Conservation (phyloP, 2,329 filamentous ascomycete genomes). For the Alternaria postmessia region DNA sequence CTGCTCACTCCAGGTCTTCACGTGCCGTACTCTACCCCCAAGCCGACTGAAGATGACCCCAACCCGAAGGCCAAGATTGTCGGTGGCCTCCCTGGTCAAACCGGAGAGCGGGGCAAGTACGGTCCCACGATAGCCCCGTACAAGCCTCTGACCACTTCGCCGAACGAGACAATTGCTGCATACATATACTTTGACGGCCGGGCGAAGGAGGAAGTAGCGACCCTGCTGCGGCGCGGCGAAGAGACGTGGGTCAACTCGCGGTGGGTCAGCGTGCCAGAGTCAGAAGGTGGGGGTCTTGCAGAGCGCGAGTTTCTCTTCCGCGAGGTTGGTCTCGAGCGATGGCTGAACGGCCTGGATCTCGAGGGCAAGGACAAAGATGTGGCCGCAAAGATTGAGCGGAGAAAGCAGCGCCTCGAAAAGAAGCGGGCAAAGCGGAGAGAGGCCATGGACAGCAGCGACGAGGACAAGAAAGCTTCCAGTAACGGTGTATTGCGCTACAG, state of each 20-base stretch:
- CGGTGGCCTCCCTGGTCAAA: constrained; percentile 69
- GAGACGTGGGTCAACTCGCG: constrained; percentile 99
- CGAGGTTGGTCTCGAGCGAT: constrained; percentile 93
- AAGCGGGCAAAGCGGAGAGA: constrained; percentile 80
- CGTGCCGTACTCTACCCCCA: constrained; percentile 92
- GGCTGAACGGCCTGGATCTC: constrained; percentile 96
- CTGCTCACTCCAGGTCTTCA: constrained; percentile 86
- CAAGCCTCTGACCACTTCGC: constrained; percentile 87
- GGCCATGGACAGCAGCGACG: constrained; percentile 59
- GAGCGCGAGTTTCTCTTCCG: constrained; percentile 97
- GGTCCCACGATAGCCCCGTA: constrained; percentile 77
- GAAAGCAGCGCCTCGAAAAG: constrained; percentile 77
- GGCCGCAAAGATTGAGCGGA: constrained; percentile 76
- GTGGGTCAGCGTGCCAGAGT: constrained; percentile 93
- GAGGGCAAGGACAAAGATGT: constrained; percentile 79
- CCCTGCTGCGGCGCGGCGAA: constrained; percentile 86
- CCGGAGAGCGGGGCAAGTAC: constrained; percentile 61
- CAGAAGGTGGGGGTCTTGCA: constrained; percentile 90
- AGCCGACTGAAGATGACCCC: constrained; percentile 77
- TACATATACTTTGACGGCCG: constrained; percentile 99
- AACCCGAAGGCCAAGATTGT: constrained; percentile 84
- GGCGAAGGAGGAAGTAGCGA: constrained; percentile 95
- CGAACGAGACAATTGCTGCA: constrained; percentile 96
- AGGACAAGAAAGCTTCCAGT: constrained; percentile 48
- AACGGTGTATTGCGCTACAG: constrained; percentile 80